A percentile compares a stretch with the other conserved stretches of the same genome.
Conservation (phyloP, 1,284 basidiomycete genomes). For the Vanrija sp. region DNA sequence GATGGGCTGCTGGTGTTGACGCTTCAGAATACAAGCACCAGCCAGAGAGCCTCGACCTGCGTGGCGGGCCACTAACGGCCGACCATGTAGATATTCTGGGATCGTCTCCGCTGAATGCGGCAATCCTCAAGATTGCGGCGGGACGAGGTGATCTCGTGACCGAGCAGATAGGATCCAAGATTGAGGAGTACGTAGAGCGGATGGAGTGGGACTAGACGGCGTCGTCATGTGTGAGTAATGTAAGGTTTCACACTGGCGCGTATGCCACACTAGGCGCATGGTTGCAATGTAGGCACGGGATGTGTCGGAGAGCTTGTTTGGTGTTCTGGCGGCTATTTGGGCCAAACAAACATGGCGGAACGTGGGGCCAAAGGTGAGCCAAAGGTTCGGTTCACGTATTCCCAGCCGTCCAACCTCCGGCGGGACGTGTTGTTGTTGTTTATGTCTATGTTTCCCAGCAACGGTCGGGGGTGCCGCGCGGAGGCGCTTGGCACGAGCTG, state of each 20-base stretch:
- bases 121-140: constrained; percentile 69
- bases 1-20: no score
- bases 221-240: neutral
- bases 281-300: neutral
- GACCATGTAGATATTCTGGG: constrained; percentile 95
- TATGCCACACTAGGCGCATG: neutral
- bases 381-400: no score
- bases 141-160: constrained; percentile 49
- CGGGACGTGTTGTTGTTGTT: no score
- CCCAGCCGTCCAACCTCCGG: no score
- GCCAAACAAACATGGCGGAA: no score
- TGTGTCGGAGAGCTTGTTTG: no score
- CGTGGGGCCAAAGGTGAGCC: no score
- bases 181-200: constrained; percentile 67
- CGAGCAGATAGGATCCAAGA: constrained; percentile 72
- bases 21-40: constrained; percentile 73
- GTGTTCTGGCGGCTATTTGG: no score
- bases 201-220: constrained; percentile 62
- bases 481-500: no score
- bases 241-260: no score
- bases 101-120: constrained; percentile 77
- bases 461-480: no score
- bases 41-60: constrained; percentile 67
- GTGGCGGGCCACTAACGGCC: constrained; percentile 83
- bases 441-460: no score